phyloP scores from a whole-genome alignment of 495 filamentous ascomycete genomes.

The Collariella sp. region DNA sequence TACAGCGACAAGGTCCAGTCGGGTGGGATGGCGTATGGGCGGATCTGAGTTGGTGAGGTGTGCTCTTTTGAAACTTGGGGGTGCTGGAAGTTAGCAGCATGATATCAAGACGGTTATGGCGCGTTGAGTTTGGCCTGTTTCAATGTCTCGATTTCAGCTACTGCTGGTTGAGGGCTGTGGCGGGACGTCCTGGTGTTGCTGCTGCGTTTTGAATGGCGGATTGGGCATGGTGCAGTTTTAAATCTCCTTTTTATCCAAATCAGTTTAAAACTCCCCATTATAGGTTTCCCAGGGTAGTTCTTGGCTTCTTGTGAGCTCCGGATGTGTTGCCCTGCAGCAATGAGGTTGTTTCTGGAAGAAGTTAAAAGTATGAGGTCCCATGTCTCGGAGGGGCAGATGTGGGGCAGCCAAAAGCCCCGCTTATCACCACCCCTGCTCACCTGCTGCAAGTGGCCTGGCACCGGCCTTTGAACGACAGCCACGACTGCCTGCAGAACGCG shows the following conservation, averaged over 20 bases:
- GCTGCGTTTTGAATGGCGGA: too few species aligned
- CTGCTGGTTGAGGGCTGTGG: too few species aligned
- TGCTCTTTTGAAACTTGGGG: not conserved
- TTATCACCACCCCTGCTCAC: conserved; percentile 7
- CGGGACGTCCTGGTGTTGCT: too few species aligned
- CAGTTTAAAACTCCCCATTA: too few species aligned
- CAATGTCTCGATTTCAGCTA: too few species aligned
- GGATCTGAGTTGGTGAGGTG: not conserved
- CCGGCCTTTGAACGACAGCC: conserved; percentile 30
- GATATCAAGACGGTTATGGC: too few species aligned
- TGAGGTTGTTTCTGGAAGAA: not conserved
- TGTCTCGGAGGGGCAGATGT: not conserved
- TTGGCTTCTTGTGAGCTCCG: too few species aligned
- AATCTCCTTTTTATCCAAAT: too few species aligned
- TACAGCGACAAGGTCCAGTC: conserved; percentile 73
- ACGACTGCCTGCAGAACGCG: conserved; percentile 34
- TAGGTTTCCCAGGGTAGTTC: too few species aligned
- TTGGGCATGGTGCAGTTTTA: too few species aligned
- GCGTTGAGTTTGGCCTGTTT: too few species aligned
- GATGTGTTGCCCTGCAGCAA: too few species aligned
- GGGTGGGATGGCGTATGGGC: conserved; percentile 52
- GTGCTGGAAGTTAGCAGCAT: not conserved
- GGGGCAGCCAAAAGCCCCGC: not conserved
- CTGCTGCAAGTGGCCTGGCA: conserved; percentile 11
- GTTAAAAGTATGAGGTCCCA: not conserved